Evolutionary conservation across 176 grass and related monocot species (phyloP).

Genomic region (Chloris gayana): DNA sequence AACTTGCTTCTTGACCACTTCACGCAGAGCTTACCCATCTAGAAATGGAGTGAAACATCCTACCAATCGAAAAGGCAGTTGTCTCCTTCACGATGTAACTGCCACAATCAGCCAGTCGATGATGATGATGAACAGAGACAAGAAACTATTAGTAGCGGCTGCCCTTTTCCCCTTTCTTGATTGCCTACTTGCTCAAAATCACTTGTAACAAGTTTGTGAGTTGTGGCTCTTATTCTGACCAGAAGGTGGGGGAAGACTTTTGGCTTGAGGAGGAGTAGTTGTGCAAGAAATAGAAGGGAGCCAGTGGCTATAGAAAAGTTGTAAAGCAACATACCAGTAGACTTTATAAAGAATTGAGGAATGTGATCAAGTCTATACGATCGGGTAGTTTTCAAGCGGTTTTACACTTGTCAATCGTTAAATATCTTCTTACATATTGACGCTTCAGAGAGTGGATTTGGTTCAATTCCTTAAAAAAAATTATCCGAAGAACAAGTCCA

Average conservation of each 20-base stretch:
- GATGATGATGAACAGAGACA: background rate
- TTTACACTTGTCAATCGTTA: conserved; percentile 26
- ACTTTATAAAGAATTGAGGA: conserved; percentile 29
- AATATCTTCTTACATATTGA: conserved; percentile 32
- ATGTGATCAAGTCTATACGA: conserved; percentile 22
- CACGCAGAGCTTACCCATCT: background rate
- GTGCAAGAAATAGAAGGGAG: conserved; percentile 27
- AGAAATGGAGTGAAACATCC: conserved; percentile 24
- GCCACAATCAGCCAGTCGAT: conserved; percentile 9
- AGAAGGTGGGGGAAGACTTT: conserved; percentile 36
- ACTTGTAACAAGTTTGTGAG: background rate
- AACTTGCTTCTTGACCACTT: conserved; percentile 33
- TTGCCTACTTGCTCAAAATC: conserved; percentile 17
- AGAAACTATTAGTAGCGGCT: background rate
- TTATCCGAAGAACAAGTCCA: conserved; percentile 7
- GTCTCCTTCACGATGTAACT: background rate
- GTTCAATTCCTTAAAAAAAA: conserved; percentile 20
- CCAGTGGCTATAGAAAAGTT: conserved; percentile 37
- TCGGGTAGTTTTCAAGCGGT: background rate
- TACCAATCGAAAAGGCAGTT: conserved; percentile 34
- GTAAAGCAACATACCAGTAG: conserved; percentile 29
- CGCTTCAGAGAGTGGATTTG: conserved; percentile 39
- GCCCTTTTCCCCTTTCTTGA: background rate
- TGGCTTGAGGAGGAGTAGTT: conserved; percentile 46
- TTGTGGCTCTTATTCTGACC: conserved; percentile 35